Base-by-base conservation (phyloP, 225 moss, liverwort and hornwort species). In the Marchantia polymorpha region DNA sequence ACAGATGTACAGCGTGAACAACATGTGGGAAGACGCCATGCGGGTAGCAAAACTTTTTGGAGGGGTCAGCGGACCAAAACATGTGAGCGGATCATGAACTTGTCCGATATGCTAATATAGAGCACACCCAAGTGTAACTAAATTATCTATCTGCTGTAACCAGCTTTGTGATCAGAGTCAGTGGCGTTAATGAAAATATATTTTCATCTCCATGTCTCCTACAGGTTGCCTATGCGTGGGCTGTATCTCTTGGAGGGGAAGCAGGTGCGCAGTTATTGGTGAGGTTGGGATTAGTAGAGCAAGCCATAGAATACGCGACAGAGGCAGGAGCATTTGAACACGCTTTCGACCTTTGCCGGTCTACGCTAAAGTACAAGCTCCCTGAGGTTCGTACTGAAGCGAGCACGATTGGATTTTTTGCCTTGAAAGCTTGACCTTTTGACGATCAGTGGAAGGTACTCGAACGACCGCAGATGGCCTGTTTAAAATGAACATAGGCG, bases 181-280 rank as follows among this genome's bases (percentile, higher is more conserved):
- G 2, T 39, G 19, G 19, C 19, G 56, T 56, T 56, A 56, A 56
- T 19, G 5, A 56, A 19, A 6, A 3, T 0, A 13, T 39, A 39
- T 39, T 39, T 39, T 39, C 39, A 39, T 39, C 9, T 17, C 58
- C 8, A 30, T 27, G 12, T 79, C 51, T 81, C 79, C 13, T 71
- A 82, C 86, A 99, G 97, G 92, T 99, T 48, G 94, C 94, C 55
- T 99, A 91, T 52, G 90, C 92, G 77, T 99, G 97, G 97, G 93
- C 93, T 25, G 84, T 99, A 55, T 86, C 92, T 11, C 81, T 99
- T 22, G 94, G 94, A 82, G 93, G 93, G 72, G 97, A 99, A 26
- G 79, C 87, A 64, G 97, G 97, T 51, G 94, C 92, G 7, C 94
- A 94, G 81, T 84, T 99, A 73, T 89, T 99, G 13, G 88, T 89